Evolutionary conservation across 441 rosid species (phyloP).

Genomic region (Manihot esculenta): DNA sequence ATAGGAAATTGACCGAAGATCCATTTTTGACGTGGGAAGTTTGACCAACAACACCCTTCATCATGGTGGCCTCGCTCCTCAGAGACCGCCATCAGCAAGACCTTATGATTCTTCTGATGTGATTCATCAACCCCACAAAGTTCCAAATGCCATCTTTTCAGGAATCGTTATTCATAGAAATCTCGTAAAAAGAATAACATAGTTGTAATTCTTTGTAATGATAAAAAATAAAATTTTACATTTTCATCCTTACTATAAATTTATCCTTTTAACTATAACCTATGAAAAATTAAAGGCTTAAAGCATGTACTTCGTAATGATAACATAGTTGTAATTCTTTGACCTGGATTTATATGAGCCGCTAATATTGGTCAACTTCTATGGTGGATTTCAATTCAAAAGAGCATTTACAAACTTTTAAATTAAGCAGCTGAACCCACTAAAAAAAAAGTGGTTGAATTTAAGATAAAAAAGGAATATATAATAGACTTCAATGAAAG

Average conservation of each 20-base stretch:
- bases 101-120: constrained; percentile 13
- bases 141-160: constrained; percentile 34
- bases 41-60: constrained; percentile 29
- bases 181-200: constrained; percentile 13
- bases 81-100: constrained; percentile 22
- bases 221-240: no score
- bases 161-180: constrained; percentile 26
- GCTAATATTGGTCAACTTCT: constrained; percentile 27
- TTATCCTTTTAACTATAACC: no score
- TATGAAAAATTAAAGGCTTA: no score
- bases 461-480: no score
- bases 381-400: constrained; percentile 20
- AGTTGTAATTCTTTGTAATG: no score
- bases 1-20: constrained; percentile 18
- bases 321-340: constrained; percentile 28
- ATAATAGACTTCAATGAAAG: no score
- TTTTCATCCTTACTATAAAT: no score
- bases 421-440: constrained; percentile 1
- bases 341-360: constrained; percentile 19
- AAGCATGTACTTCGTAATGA: constrained; percentile 21
- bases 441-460: not conserved
- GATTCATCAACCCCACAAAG: constrained; percentile 28
- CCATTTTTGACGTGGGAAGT: constrained; percentile 18
- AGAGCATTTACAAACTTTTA: constrained; percentile 19
- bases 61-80: constrained; percentile 13